Evolutionary conservation across 2,329 filamentous ascomycete species (phyloP), one percentile per base, ranked within the genome.

Genomic region (Seiridium cupressi): DNA sequence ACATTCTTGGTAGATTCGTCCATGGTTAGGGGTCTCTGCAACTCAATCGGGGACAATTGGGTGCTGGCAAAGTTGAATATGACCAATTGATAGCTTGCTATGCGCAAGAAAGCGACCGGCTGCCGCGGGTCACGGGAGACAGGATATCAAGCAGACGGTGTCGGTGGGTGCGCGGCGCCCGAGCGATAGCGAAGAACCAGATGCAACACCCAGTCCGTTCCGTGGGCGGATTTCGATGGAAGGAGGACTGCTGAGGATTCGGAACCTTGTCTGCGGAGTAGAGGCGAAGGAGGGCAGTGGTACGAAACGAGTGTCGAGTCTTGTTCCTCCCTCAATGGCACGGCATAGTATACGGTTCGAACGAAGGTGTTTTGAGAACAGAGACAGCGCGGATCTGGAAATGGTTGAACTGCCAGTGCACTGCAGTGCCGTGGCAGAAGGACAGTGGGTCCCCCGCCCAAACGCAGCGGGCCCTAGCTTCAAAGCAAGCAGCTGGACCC

Each of bases 391-490:
- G 7, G 46, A 48, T 48, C 55, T 57, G 42, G 55, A 57, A 57
- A 57, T 57, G 35, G 55, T 57, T 57, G 40, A 47, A 47, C 34
- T 47, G 31, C 40, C 42, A 55, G 53, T 55, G 36, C 51, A 26
- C 51, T 26, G 36, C 46, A 48, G 46, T 48, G 38, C 46, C 46
- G 18, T 26, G 18, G 46, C 26, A 48, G 46, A 6, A 44, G 26
- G 18, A 31, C 7, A 44, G 51, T 55, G 55, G 55, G 55, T 36
- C 55, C 42, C 55, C 55, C 51, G 18, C 51, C 31, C 51, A 36
- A 38, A 42, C 38, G 38, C 7, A 36, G 34, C 32, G 32, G 49
- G 47, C 31, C 49, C 49, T 18, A 42, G 38, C 38, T 42, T 13
- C 38, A 2, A 42, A 42, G 38, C 38, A 42, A 42, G 38, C 38